Evolutionary conservation across 2,329 filamentous ascomycete genomes (phyloP), one percentile per base, ranked within the genome.

Genomic region (Cyphellophora europaea): DNA sequence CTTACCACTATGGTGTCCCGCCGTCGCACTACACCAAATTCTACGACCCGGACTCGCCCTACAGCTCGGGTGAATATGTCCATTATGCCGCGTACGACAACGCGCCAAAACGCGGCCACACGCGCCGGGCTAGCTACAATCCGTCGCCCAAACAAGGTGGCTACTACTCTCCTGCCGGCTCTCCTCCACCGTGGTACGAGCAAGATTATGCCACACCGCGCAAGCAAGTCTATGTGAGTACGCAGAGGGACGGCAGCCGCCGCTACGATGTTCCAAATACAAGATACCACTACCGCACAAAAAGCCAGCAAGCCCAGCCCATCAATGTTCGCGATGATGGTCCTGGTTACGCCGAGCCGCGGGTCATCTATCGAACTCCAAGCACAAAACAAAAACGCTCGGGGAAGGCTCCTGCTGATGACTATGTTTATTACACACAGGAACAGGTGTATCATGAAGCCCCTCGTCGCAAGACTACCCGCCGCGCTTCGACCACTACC

Each of bases 201-300:
- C 42, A 55, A 33, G 57, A 57, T 49, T 58, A 71, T 65, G 56
- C 65, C 63, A 57, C 67, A 43, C 61, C 63, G 61, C 61, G 57
- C 53, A 65, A 63, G 55, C 67, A 71, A 58, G 72, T 78, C 61
- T 70, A 73, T 77, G 75, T 79, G 77, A 79, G 75, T 79, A 58
- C 58, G 55, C 58, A 52, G 45, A 52, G 53, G 32, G 41, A 48
- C 43, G 30, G 30, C 30, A 19, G 15, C 11, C 16, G 30, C 12
- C 49, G 46, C 49, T 48, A 49, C 42, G 52, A 51, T 43, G 47
- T 53, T 54, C 54, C 58, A 58, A 66, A 66, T 53, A 61, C 54
- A 48, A 53, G 52, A 52, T 49, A 52, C 45, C 43, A 51, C 40
- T 50, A 51, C 53, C 55, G 51, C 53, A 35, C 43, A 35, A 48